Base-by-base conservation (phyloP, 768 basidiomycete species). In the Strobilomyces confusus region DNA sequence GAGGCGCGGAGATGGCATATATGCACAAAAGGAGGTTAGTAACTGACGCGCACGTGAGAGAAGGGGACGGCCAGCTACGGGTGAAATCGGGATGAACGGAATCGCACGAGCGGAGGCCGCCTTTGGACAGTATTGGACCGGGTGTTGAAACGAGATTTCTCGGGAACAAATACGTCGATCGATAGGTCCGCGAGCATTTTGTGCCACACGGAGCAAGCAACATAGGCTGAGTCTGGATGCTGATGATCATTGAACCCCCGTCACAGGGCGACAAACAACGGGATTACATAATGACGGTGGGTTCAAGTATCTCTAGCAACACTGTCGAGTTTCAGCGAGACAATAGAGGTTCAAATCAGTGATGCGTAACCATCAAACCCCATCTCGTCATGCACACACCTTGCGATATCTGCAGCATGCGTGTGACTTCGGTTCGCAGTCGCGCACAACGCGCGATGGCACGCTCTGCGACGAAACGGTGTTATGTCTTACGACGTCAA, bases 31-130 rank as follows among this genome's bases (percentile, higher is more conserved):
- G 9, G 11, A 19, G 48, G 23, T 4, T 29, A 38, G 15, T 19
- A 23, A n/a, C 15, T 34, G 40, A 32, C 11, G 30, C 41, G n/a
- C n/a, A n/a, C n/a, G 40, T 29, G 26, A 44, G 48, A 50, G 20
- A 51, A 25, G 30, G n/a, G 2, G 37, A 32, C 17, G 22, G 15
- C 34, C 13, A 7, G 17, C 13, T 23, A 29, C 54, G 54, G 54
- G 45, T 26, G 29, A 22, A 56, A 20, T 56, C 55, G 55, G 44
- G 15, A 44, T 38, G 44, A 34, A 47, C 19, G n/a, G 30, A 4
- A 33, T 38, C 3, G 14, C 9, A 9, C n/a, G 19, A 30, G 30
- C 14, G 52, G 9, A 8, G n/a, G 13, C 6, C 38, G 12, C 23
- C 30, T 23, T 46, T 14, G 44, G 32, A 8, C 23, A 22, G 38